phyloP scores from a whole-genome alignment of 106 monocot species.

The Alisma plantagoaquatica region DNA sequence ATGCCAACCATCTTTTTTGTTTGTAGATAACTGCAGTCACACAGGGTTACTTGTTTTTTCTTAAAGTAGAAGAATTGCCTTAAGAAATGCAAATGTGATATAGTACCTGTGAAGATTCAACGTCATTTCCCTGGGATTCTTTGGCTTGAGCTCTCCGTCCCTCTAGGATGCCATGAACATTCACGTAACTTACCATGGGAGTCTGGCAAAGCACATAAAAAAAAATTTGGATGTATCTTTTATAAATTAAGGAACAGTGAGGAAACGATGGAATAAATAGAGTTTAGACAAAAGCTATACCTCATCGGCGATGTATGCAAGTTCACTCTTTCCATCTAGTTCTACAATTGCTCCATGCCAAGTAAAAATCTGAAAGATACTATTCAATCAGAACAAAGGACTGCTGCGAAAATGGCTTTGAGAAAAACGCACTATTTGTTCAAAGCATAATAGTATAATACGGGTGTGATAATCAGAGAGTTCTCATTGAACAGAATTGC shows the following conservation, averaged over 20 bases:
- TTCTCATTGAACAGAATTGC: too few relatives aligned
- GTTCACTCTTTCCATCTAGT: conserved; percentile 76
- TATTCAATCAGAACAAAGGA: too few relatives aligned
- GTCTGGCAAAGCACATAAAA: conserved; percentile 34
- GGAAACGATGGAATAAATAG: neutral
- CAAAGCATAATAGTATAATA: too few relatives aligned
- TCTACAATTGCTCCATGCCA: conserved; percentile 89
- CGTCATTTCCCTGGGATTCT: conserved; percentile 26
- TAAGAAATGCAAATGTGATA: too few relatives aligned
- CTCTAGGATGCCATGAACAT: conserved; percentile 88
- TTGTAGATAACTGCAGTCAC: too few relatives aligned
- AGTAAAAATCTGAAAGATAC: conserved; percentile 62
- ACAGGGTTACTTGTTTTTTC: too few relatives aligned
- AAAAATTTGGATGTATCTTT: neutral
- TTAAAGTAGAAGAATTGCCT: too few relatives aligned
- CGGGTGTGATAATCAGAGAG: too few relatives aligned
- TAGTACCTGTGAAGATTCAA: conserved; percentile 63
- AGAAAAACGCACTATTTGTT: too few relatives aligned
- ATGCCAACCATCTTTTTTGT: too few relatives aligned
- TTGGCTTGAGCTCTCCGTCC: conserved; percentile 68
- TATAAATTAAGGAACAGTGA: neutral
- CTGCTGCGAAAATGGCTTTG: too few relatives aligned
- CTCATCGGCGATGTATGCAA: conserved; percentile 90
- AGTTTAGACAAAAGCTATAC: too few relatives aligned
- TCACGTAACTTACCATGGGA: conserved; percentile 94